Evolutionary conservation across 2,329 filamentous ascomycete species (phyloP), one percentile per base, ranked within the genome.

Genomic region (Fusarium multiceps): DNA sequence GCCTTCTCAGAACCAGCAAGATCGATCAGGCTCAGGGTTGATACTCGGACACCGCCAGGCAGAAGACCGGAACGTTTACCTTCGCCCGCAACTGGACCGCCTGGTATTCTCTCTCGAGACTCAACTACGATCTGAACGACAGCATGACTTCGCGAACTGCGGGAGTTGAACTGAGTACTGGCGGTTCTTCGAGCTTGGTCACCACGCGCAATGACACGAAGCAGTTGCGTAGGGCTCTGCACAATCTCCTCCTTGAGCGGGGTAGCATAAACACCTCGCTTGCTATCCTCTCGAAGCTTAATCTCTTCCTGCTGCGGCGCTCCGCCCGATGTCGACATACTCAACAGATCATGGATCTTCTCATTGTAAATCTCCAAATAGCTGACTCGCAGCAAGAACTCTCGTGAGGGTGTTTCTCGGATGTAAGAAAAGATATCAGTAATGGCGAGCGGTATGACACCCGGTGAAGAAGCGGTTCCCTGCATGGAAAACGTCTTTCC

Each of bases 401-500:
- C 96, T 64, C 96, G 88, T 37, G 94, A 93, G 0, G 96, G 96
- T 2, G 96, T 98, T 82, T 99, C 96, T 61, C 96, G 91, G 73
- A 99, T 99, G 80, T 98, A 99, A 0, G 96, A 98, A 80, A 99
- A 99, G 55, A 99, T 99, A 78, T 99, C 96, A 68, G 96, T 98
- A 74, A 99, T 98, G 41, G 96, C 96, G 41, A 98, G 85, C 9
- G 96, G 96, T 59, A 99, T 99, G 28, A 99, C 96, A 82, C 96
- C 96, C 2, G 96, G 96, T 41, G 94, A 97, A 4, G 93, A 93
- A 47, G 94, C 94, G 13, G 96, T 99, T 74, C 96, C 96, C 83
- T 99, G 96, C 96, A 99, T 99, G 41, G 95, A 98, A 79, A 98
- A 99, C 1, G 96, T 99, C 83, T 99, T 99, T 73, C 96, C 96